Percentiles rank a stretch among this genome's conserved stretches.
These are phyloP conservation scores for Paecilomyces dactylethromorphus DNA, from an alignment of 2,329 filamentous ascomycete species.

Conservation along the genomic window DNA sequence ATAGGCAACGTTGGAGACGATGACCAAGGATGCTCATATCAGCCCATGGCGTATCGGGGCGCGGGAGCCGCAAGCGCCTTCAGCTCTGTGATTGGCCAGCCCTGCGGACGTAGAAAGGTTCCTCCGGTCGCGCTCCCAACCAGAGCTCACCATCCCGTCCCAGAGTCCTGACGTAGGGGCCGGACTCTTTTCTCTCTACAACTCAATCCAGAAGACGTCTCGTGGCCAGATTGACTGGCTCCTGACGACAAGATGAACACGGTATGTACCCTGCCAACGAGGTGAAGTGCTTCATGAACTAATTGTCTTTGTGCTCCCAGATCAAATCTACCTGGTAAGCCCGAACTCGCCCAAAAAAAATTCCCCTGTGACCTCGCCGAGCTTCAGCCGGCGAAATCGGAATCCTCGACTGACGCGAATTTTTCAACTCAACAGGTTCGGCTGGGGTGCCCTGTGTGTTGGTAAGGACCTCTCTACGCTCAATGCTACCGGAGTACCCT, in stretches of 20 bases:
- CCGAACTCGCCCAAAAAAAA: constrained; percentile 2
- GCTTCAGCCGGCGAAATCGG: not conserved
- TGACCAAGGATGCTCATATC: not conserved
- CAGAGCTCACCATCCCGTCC: not conserved
- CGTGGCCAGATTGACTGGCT: not conserved
- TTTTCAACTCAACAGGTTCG: constrained; percentile 55
- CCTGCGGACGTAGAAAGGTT: not conserved
- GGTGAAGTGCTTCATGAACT: not conserved
- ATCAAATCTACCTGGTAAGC: constrained; percentile 54
- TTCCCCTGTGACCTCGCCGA: not conserved
- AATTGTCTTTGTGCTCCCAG: constrained; percentile 23
- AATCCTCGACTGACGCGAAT: constrained; percentile 11
- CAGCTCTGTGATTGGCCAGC: constrained; percentile 5
- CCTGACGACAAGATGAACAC: constrained; percentile 41
- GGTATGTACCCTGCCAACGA: constrained; percentile 29
- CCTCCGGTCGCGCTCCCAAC: not conserved
- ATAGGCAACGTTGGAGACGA: not conserved
- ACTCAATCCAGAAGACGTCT: not conserved
- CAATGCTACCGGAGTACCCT: not conserved
- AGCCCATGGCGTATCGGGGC: not conserved
- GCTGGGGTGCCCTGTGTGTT: constrained; percentile 83
- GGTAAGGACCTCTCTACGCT: constrained; percentile 48
- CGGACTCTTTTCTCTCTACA: constrained; percentile 6
- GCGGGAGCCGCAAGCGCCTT: constrained; percentile 18
- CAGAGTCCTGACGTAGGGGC: constrained; percentile 14